phyloP scores from a whole-genome alignment of 2,329 filamentous ascomycete species.

The Paracoccidioides brasiliensis region DNA sequence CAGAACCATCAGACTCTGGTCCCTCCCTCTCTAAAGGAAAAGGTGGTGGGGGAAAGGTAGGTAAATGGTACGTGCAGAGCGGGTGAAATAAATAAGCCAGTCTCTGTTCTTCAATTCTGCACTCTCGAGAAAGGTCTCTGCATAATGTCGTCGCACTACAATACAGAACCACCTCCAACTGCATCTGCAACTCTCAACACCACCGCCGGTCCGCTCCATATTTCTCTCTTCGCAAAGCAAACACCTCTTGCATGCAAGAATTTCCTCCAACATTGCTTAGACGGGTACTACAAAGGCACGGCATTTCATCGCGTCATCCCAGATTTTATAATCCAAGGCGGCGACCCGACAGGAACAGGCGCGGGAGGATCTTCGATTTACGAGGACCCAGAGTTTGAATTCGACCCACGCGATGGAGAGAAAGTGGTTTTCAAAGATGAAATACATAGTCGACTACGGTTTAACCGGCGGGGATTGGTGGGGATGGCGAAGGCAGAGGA shows the following conservation, averaged over 20 bases:
- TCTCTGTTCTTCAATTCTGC: background rate
- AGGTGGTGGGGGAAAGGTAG: too few relatives aligned
- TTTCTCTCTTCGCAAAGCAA: constrained; percentile 93
- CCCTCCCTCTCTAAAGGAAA: too few relatives aligned
- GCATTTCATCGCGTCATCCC: constrained; percentile 89
- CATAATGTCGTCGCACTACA: constrained; percentile 77
- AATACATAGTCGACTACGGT: constrained; percentile 82
- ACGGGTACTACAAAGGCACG: constrained; percentile 89
- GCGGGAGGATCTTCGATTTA: constrained; percentile 87
- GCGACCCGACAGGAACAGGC: constrained; percentile 85
- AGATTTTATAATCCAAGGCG: constrained; percentile 86
- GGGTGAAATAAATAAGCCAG: background rate
- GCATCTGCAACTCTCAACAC: constrained; percentile 86
- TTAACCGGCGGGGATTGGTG: constrained; percentile 76
- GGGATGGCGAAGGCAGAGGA: constrained; percentile 75
- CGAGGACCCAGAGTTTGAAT: constrained; percentile 50
- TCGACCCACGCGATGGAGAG: constrained; percentile 41
- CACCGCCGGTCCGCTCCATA: constrained; percentile 71
- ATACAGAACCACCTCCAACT: constrained; percentile 87
- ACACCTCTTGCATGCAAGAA: constrained; percentile 83
- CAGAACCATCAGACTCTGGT: too few relatives aligned
- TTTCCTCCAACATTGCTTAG: constrained; percentile 87
- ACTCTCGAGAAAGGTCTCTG: background rate
- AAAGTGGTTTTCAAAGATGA: constrained; percentile 70
- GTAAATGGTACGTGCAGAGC: background rate